Evolutionary conservation across 139 green algal species (phyloP), one percentile per base, ranked within the genome.

Genomic region (Chlorella sp.): DNA sequence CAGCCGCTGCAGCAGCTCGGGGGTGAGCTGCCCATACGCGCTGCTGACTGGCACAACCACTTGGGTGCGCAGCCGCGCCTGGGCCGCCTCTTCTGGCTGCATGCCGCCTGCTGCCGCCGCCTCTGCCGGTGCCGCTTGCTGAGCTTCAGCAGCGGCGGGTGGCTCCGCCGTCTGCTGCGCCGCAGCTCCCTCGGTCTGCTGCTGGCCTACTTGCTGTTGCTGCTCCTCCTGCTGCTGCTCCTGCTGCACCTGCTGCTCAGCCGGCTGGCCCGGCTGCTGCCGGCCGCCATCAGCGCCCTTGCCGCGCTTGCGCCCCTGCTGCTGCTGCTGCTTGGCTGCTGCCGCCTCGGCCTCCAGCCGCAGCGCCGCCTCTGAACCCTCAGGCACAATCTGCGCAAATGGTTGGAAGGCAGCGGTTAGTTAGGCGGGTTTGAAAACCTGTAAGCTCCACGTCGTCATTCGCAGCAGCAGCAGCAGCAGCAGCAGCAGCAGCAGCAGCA

Each of bases 1-100:
- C 17, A 90, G 26, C 1, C 68, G 67, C 34, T 86, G 83, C 75
- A 90, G 55, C 12, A 90, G 57, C 39, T 51, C 26, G 3, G 87
- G 87, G 3, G 83, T 88, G 30, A 90, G 67, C 13, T 56, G 20
- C 26, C 18, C 25, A 44, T 47, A 84, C 41, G 39, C 36, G 78
- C 87, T 90, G 78, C 87, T 88, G 2, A 90, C 56, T 1, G 87
- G 87, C 23, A 90, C 60, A 1, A 90, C 5, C 12, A 90, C 74
- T 41, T 90, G 83, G 0, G 85, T 83, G 78, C 78, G 85, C 56
- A 71, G 70, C 69, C 41, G 21, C 44, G 73, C 23, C 25, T 39
- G 62, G 1, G 28, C 62, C 68, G 36, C n/a, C 34, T 47, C 36
- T 47, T 34, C 32, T 7, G 5, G 1, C 47, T 34, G 20, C 2